Conservation (phyloP, 2,329 filamentous ascomycete genomes). For the Trichoderma gracile region DNA sequence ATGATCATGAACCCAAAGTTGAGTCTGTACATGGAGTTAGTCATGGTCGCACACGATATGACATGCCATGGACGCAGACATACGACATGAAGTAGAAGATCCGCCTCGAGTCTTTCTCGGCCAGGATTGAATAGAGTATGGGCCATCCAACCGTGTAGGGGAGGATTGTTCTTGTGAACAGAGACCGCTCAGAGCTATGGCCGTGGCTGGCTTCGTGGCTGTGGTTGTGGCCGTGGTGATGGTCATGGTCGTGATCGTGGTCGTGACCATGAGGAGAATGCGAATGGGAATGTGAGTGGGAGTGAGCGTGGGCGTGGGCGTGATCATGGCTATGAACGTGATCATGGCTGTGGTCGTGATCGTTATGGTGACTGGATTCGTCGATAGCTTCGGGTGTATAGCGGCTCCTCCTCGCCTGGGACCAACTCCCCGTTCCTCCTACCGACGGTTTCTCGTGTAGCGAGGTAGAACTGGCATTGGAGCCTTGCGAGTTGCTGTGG, state of each 20-base stretch:
- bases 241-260: conserved; percentile 35
- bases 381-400: conserved; percentile 39
- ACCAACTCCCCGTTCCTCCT: conserved; percentile 44
- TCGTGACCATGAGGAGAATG: conserved; percentile 27
- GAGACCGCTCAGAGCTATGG: conserved; percentile 57
- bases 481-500: conserved; percentile 37
- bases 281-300: conserved; percentile 29
- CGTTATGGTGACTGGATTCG: conserved; percentile 27
- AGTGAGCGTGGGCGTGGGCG: conserved; percentile 31
- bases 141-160: conserved; percentile 69
- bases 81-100: conserved; percentile 98
- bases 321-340: conserved; percentile 34
- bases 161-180: conserved; percentile 72
- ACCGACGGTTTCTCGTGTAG: conserved; percentile 38
- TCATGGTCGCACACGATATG: not conserved
- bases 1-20: conserved; percentile 95
- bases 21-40: conserved; percentile 55
- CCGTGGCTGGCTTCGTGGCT: conserved; percentile 38
- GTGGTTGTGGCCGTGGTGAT: conserved; percentile 34
- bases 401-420: conserved; percentile 44
- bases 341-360: conserved; percentile 34
- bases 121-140: conserved; percentile 79
- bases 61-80: conserved; percentile 36
- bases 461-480: conserved; percentile 35
- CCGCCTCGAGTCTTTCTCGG: conserved; percentile 86